These are phyloP conservation scores for Lizanozyma gosingica DNA, from an alignment of 1,139 yeast species.

Conservation along the genomic window DNA sequence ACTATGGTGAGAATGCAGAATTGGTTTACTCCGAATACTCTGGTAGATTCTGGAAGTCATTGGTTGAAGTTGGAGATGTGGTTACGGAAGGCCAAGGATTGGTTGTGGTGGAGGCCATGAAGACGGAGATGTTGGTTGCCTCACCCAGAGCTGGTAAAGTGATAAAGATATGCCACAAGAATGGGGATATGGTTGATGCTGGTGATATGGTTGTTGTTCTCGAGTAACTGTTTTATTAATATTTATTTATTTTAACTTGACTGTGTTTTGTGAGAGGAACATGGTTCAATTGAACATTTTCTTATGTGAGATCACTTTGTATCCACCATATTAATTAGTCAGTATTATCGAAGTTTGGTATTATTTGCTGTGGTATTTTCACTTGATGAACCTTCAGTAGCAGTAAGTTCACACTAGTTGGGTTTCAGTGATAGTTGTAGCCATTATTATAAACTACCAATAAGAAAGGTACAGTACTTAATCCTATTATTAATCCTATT, in stretches of 20 bases:
- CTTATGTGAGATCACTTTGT: too few species aligned
- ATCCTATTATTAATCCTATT: too few species aligned
- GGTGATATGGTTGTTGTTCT: conserved; percentile 88
- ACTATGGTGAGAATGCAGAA: conserved; percentile 66
- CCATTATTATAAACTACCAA: too few species aligned
- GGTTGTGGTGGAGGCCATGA: conserved; percentile 94
- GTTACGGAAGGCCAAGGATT: conserved; percentile 73
- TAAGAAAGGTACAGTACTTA: too few species aligned
- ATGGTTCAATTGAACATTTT: too few species aligned
- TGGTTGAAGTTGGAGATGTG: conserved; percentile 71
- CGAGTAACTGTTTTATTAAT: conserved; percentile 18
- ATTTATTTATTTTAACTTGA: too few species aligned
- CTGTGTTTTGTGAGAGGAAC: conserved; percentile 3
- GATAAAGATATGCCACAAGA: conserved; percentile 62
- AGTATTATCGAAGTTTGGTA: too few species aligned
- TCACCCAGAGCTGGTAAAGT: conserved; percentile 74
- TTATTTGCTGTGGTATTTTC: too few species aligned
- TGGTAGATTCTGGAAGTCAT: conserved; percentile 93
- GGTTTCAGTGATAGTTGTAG: too few species aligned
- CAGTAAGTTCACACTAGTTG: too few species aligned
- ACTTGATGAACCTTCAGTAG: too few species aligned
- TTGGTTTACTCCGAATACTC: conserved; percentile 88
- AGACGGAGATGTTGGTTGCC: conserved; percentile 87
- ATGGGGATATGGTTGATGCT: conserved; percentile 94
- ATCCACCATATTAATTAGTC: too few species aligned